Evolutionary conservation across 1,139 yeast species (phyloP).

Genomic region (Magnusiomyces paraingens): DNA sequence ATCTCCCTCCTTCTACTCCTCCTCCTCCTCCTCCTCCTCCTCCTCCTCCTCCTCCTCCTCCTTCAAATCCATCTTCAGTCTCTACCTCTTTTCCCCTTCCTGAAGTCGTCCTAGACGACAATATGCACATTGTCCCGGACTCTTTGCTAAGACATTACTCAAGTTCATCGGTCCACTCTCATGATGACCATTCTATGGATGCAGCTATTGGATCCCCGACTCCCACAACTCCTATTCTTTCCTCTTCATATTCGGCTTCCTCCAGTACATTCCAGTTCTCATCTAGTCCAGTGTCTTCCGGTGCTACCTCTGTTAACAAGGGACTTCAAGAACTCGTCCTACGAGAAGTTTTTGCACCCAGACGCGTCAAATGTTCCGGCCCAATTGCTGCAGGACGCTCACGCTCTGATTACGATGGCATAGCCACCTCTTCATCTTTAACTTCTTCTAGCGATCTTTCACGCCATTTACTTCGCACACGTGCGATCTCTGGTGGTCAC

Average conservation of each 20-base stretch:
- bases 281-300: slow-evolving; percentile 34
- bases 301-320: slow-evolving; percentile 60
- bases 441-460: too few relatives aligned
- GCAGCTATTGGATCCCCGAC: neutral
- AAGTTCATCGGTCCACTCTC: slow-evolving; percentile 42
- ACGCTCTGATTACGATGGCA: neutral
- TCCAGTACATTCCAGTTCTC: slow-evolving; percentile 2
- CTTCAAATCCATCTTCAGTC: too few relatives aligned
- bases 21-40: too few relatives aligned
- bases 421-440: neutral
- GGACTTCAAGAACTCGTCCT: slow-evolving; percentile 59
- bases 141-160: slow-evolving; percentile 62
- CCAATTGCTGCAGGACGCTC: neutral
- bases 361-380: slow-evolving; percentile 5
- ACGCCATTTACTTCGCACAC: too few relatives aligned
- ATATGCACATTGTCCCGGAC: slow-evolving; percentile 81
- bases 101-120: slow-evolving; percentile 82
- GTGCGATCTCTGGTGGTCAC: neutral
- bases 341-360: slow-evolving; percentile 63
- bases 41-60: too few relatives aligned
- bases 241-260: slow-evolving; percentile 11
- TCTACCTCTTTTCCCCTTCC: slow-evolving; percentile 37
- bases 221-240: slow-evolving; percentile 4
- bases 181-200: neutral
- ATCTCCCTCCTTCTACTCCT: too few relatives aligned